Conservation (phyloP, 169 alveolate genomes). For the Eimeria zaria region DNA sequence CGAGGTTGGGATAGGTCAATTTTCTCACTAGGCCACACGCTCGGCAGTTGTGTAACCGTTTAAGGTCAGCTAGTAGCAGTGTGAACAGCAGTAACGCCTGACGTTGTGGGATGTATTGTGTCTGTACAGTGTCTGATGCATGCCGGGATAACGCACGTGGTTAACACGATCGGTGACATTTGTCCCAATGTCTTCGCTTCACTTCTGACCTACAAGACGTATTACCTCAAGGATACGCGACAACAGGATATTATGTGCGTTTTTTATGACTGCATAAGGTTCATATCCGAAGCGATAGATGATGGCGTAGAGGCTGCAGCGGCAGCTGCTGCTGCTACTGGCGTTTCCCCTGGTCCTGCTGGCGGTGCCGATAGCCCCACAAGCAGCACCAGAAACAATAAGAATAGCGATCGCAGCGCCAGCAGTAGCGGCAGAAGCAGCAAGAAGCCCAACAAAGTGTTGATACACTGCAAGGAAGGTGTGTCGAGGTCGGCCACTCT, state of each 20-base stretch:
- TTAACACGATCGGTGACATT: conserved; percentile 72
- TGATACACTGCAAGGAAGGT: conserved; percentile 82
- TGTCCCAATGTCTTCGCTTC: conserved; percentile 62
- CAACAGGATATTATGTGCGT: conserved; percentile 67
- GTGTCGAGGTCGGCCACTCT: conserved; percentile 80
- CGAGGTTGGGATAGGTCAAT: not conserved
- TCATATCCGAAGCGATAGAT: conserved; percentile 50
- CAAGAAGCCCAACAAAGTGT: conserved; percentile 14
- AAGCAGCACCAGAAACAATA: not conserved
- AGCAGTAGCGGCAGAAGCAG: conserved; percentile 8
- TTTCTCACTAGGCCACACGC: not conserved
- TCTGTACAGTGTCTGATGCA: conserved; percentile 57
- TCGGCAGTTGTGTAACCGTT: not conserved
- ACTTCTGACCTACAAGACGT: conserved; percentile 46
- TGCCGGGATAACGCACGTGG: conserved; percentile 74
- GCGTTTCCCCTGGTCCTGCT: not conserved
- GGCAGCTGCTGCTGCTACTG: not conserved
- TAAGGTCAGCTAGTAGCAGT: not conserved
- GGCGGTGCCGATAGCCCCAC: not conserved
- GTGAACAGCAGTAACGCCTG: not conserved
- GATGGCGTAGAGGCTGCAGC: not conserved
- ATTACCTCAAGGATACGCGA: conserved; percentile 68
- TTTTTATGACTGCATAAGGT: conserved; percentile 59
- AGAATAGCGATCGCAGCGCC: not conserved
- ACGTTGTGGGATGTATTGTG: conserved; percentile 11